Evolutionary conservation across 1,284 basidiomycete species (phyloP).

Genomic region (Somion occarium): DNA sequence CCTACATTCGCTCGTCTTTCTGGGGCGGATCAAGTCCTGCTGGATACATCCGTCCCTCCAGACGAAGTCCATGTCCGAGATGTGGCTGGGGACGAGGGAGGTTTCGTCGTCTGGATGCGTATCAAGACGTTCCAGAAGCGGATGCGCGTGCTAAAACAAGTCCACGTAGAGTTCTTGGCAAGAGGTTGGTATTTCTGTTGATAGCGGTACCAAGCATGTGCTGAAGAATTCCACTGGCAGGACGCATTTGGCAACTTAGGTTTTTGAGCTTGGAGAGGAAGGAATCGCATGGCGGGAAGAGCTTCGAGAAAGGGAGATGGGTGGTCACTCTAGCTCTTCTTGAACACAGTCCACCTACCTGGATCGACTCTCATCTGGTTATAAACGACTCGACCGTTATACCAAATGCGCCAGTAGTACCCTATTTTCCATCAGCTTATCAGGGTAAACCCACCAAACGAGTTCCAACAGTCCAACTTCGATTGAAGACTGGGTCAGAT

Average conservation of each 20-base stretch:
- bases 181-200: slow-evolving; percentile 47
- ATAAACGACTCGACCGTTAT: slow-evolving; percentile 37
- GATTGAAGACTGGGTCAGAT: slow-evolving; percentile 33
- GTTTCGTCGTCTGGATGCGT: slow-evolving; percentile 49
- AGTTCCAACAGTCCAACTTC: slow-evolving; percentile 21
- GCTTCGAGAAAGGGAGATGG: slow-evolving; percentile 43
- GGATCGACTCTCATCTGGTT: slow-evolving; percentile 51
- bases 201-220: not conserved
- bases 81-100: slow-evolving; percentile 37
- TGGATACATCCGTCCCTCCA: slow-evolving; percentile 43
- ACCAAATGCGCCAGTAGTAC: slow-evolving; percentile 3
- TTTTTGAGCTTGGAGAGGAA: slow-evolving; percentile 39
- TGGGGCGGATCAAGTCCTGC: slow-evolving; percentile 52
- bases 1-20: slow-evolving; percentile 45
- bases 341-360: slow-evolving; percentile 57
- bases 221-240: slow-evolving; percentile 27
- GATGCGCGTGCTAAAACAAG: slow-evolving; percentile 55
- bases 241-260: slow-evolving; percentile 56
- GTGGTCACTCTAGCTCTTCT: slow-evolving; percentile 47
- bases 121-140: slow-evolving; percentile 65
- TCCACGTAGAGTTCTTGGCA: slow-evolving; percentile 62
- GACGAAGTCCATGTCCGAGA: slow-evolving; percentile 53
- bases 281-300: slow-evolving; percentile 14
- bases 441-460: not conserved
- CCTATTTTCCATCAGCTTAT: slow-evolving; percentile 10